phyloP scores from a whole-genome alignment of 1,284 basidiomycete species.

The Lignosus rhinocerotis region DNA sequence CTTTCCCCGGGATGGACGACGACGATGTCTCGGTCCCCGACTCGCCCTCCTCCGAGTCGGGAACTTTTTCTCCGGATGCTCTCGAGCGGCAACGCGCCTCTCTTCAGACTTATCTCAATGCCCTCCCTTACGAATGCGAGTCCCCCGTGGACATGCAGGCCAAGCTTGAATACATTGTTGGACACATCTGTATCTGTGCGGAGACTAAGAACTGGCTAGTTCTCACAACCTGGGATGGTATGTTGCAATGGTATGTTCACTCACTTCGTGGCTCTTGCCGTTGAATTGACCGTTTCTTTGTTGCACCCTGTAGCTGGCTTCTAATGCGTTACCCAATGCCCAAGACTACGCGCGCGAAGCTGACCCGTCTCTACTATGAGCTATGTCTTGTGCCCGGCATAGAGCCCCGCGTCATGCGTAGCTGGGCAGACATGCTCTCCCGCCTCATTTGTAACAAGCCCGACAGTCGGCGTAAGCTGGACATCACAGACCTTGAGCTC shows the following conservation, averaged over 20 bases:
- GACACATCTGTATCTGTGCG: constrained; percentile 72
- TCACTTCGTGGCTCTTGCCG: constrained; percentile 15
- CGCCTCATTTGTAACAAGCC: constrained; percentile 68
- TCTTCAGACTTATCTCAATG: constrained; percentile 63
- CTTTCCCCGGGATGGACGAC: constrained; percentile 45
- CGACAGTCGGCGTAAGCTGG: constrained; percentile 62
- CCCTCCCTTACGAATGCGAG: constrained; percentile 81
- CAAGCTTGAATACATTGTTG: constrained; percentile 73
- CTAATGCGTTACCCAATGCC: constrained; percentile 81
- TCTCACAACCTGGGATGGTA: constrained; percentile 70
- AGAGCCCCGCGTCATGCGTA: constrained; percentile 68
- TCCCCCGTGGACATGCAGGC: constrained; percentile 74
- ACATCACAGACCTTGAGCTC: constrained; percentile 68
- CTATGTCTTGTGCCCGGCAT: constrained; percentile 74
- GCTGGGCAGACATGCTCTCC: constrained; percentile 74
- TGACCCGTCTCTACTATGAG: constrained; percentile 83
- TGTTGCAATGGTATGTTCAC: constrained; percentile 67
- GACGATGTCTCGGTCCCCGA: constrained; percentile 51
- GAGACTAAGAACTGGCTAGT: constrained; percentile 77
- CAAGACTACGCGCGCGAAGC: constrained; percentile 72
- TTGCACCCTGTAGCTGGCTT: constrained; percentile 63
- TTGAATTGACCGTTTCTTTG: constrained; percentile 1
- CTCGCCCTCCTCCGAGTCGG: constrained; percentile 38
- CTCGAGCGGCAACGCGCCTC: constrained; percentile 57
- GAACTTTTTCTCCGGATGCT: constrained; percentile 30